A percentile compares a stretch with the other conserved stretches of the same genome.
Conservation (phyloP, 495 filamentous ascomycete species). For the Aspergillus steynii region DNA sequence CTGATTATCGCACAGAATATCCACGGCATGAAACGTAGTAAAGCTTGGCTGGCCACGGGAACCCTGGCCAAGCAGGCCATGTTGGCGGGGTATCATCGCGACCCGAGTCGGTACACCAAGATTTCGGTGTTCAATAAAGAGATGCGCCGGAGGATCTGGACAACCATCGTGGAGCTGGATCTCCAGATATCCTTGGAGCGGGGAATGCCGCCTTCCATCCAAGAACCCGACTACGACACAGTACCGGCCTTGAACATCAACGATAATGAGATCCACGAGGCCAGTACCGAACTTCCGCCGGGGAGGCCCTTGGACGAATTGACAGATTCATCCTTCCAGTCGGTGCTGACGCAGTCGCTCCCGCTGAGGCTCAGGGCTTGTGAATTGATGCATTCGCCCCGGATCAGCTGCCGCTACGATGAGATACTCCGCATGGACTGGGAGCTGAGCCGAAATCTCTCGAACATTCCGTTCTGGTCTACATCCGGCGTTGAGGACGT, state of each 20-base stretch:
- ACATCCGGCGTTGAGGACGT: constrained; percentile 23
- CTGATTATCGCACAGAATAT: constrained; percentile 59
- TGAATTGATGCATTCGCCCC: constrained; percentile 43
- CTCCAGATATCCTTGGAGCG: constrained; percentile 61
- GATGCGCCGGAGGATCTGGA: constrained; percentile 69
- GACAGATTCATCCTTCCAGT: constrained; percentile 44
- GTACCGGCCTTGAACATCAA: constrained; percentile 54
- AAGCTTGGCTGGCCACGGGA: constrained; percentile 60
- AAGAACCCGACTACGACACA: constrained; percentile 58
- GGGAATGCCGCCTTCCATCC: constrained; percentile 58
- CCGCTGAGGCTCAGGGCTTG: constrained; percentile 40
- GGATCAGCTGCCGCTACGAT: constrained; percentile 45
- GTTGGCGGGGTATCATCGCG: constrained; percentile 58
- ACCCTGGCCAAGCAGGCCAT: constrained; percentile 57
- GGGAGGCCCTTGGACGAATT: constrained; percentile 30
- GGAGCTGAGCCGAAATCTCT: constrained; percentile 40
- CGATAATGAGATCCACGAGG: constrained; percentile 43
- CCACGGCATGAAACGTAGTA: constrained; percentile 54
- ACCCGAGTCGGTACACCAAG: constrained; percentile 50
- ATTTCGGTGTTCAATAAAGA: constrained; percentile 61
- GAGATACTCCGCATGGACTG: constrained; percentile 45
- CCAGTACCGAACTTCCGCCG: constrained; percentile 32
- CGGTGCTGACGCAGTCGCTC: constrained; percentile 33
- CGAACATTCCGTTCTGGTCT: constrained; percentile 37
- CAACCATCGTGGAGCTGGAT: constrained; percentile 62